Conservation (phyloP, 495 filamentous ascomycete species). For the Aspergillus asperescens region DNA sequence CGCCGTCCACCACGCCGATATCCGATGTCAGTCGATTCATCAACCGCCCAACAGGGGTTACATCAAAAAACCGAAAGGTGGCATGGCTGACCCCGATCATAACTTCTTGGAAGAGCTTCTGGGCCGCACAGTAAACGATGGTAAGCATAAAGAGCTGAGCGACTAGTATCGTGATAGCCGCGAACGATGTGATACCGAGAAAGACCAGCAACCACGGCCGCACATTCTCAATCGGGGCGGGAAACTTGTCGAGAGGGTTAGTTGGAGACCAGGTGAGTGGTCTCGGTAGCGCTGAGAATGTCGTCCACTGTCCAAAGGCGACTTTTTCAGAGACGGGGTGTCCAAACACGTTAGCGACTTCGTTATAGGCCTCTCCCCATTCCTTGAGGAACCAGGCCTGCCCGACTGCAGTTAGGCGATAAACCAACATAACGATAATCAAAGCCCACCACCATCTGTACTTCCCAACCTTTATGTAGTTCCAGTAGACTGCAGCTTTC, state of each 20-base stretch:
- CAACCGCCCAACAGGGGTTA: slow-evolving; percentile 74
- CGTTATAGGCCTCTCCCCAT: slow-evolving; percentile 73
- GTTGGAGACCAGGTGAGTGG: slow-evolving; percentile 21
- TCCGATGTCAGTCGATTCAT: slow-evolving; percentile 87
- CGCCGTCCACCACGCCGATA: slow-evolving; percentile 76
- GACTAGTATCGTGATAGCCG: slow-evolving; percentile 50
- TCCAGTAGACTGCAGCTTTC: slow-evolving; percentile 69
- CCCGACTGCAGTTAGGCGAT: slow-evolving; percentile 53
- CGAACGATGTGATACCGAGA: slow-evolving; percentile 52
- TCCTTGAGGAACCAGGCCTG: slow-evolving; percentile 78
- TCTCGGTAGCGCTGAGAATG: slow-evolving; percentile 4
- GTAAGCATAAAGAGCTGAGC: slow-evolving; percentile 57
- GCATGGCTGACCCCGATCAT: slow-evolving; percentile 66
- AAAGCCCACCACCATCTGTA: slow-evolving; percentile 64
- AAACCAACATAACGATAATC: slow-evolving; percentile 52
- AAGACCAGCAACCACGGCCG: slow-evolving; percentile 68
- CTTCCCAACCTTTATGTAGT: slow-evolving; percentile 72
- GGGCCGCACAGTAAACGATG: slow-evolving; percentile 71
- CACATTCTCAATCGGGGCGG: slow-evolving; percentile 61
- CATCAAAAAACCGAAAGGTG: slow-evolving; percentile 82
- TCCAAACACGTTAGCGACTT: slow-evolving; percentile 17
- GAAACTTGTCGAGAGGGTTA: slow-evolving; percentile 51
- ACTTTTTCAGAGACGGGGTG: slow-evolving; percentile 3
- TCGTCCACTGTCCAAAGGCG: not conserved
- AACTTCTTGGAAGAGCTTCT: slow-evolving; percentile 61